Evolutionary conservation across 1,284 basidiomycete species (phyloP), one percentile per base, ranked within the genome.

Genomic region (Waitea zeae): DNA sequence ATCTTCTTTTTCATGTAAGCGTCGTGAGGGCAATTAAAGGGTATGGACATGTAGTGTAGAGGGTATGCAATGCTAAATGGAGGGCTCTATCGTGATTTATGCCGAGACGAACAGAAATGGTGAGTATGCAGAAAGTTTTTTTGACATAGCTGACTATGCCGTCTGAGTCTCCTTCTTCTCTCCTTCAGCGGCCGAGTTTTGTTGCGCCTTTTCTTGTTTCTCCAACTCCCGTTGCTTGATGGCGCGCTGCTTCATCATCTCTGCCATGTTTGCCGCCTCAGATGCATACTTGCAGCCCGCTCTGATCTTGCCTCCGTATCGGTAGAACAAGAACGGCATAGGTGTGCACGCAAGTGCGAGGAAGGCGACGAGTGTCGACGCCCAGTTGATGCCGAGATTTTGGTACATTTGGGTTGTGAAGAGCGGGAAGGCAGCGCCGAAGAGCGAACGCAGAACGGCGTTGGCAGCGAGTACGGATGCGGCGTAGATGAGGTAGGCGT

Each of bases 391-490:
- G 42, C 49, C 49, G 20, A 59, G 44, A 31, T 24, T 44, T 4
- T 50, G 38, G 43, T 43, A 59, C 54, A 59, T 56, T 43, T 58
- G 53, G 20, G 41, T 47, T 26, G 22, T 27, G 30, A 39, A 39
- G 7, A 47, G 36, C 1, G 57, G 57, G 48, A 59, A 58, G 19
- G 44, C 46, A 4, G 53, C 54, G 29, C 57, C 57, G 37, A 58
- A 57, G 30, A 50, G 27, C 28, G 50, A 53, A 12, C 59, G 55
- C 7, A 51, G 41, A 39, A 60, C 53, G 19, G 56, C 56, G 39
- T 46, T 51, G 18, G 50, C 44, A 5, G 57, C 54, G 24, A 61
- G 51, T 20, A 56, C 58, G 31, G 49, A 52, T 1, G 59, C 59
- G 9, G 59, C 56, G 38, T 53, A 47, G 41, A 49, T 47, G 20